Evolutionary conservation across 23 red algal species (phyloP).

Genomic region (Gracilariopsis chorda): DNA sequence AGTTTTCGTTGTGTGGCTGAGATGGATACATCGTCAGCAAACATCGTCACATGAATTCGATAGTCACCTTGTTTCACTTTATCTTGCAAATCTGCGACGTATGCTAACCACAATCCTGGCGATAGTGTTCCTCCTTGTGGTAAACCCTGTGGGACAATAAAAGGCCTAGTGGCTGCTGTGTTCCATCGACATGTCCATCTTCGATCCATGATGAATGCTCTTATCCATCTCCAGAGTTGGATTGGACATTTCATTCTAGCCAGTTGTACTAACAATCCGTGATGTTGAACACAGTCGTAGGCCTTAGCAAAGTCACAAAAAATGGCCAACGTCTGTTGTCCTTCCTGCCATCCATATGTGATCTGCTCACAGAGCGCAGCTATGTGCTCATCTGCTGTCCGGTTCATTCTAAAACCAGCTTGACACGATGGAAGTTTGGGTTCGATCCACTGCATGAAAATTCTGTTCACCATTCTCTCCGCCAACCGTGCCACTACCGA

Average conservation of each 20-base stretch:
- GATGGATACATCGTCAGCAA: too few species aligned
- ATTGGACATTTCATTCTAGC: neutral
- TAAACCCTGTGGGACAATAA: neutral
- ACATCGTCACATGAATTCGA: too few species aligned
- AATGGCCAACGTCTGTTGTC: neutral
- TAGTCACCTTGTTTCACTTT: too few species aligned
- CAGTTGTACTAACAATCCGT: neutral
- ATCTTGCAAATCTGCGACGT: too few species aligned
- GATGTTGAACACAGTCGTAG: neutral
- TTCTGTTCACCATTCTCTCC: neutral
- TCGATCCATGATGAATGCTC: neutral
- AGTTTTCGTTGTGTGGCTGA: too few species aligned
- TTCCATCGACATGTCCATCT: conserved; percentile 1
- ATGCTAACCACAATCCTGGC: neutral
- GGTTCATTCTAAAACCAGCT: neutral
- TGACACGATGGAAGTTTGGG: neutral
- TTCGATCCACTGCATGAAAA: neutral
- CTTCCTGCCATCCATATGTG: neutral
- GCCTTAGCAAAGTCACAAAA: neutral
- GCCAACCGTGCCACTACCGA: neutral
- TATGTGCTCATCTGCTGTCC: neutral
- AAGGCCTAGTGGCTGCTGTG: neutral
- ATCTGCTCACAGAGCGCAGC: neutral
- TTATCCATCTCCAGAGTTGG: neutral
- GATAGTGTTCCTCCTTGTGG: neutral